These are phyloP conservation scores for Paraconiothyrium brasiliense DNA, from an alignment of 2,329 filamentous ascomycete species.

Conservation along the genomic window DNA sequence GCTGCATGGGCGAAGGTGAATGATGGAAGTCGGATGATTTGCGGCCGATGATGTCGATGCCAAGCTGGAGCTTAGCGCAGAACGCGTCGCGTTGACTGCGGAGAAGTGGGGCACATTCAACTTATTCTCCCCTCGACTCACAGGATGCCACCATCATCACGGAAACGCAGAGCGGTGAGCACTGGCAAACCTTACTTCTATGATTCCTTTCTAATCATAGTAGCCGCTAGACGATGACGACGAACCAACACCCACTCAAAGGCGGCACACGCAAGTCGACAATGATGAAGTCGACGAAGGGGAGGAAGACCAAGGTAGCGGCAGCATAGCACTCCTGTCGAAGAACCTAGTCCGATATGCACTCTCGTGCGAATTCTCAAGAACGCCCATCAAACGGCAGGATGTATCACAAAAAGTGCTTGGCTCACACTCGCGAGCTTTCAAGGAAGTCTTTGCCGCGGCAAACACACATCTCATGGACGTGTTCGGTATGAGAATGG, in stretches of 20 bases:
- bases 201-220: background rate
- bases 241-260: slow-evolving; percentile 25
- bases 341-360: slow-evolving; percentile 71
- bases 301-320: slow-evolving; percentile 32
- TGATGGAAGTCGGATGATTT: slow-evolving; percentile 16
- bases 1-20: slow-evolving; percentile 3
- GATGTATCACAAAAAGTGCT: slow-evolving; percentile 74
- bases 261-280: slow-evolving; percentile 27
- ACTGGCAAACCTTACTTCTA: background rate
- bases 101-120: slow-evolving; percentile 12
- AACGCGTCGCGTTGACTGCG: slow-evolving; percentile 25
- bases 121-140: background rate
- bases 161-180: slow-evolving; percentile 25
- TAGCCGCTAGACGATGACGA: slow-evolving; percentile 34
- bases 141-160: slow-evolving; percentile 21
- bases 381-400: slow-evolving; percentile 64
- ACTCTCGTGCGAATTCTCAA: slow-evolving; percentile 67
- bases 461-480: slow-evolving; percentile 76
- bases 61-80: slow-evolving; percentile 24
- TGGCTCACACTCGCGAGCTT: slow-evolving; percentile 72
- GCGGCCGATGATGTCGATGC: slow-evolving; percentile 32
- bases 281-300: slow-evolving; percentile 31
- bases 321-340: slow-evolving; percentile 57
- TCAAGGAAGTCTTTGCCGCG: slow-evolving; percentile 78
- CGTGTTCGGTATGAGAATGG: slow-evolving; percentile 92